phyloP scores from a whole-genome alignment of 192 early-diverging fungal genomes.

The Backusella parvicylindrica region DNA sequence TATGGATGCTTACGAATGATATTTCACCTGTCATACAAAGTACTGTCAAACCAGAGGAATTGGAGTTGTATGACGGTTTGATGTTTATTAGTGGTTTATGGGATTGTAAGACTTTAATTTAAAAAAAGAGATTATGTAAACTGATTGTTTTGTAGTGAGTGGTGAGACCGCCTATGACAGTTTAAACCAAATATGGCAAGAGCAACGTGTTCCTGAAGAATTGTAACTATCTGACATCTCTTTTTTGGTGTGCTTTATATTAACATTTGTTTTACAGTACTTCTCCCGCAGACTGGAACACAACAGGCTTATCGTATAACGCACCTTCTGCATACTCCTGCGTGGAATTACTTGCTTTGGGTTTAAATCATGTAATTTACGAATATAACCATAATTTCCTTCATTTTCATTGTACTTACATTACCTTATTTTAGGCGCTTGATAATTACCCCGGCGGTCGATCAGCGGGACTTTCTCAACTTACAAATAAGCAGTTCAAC shows the following conservation, averaged over 20 bases:
- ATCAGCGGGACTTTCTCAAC: not conserved
- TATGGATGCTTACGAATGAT: constrained; percentile 26
- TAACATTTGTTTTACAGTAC: not conserved
- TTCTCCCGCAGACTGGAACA: not conserved
- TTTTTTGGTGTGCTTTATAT: not conserved
- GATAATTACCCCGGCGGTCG: constrained; percentile 25
- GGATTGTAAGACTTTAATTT: constrained; percentile 14
- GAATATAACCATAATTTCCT: not conserved
- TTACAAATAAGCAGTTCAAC: constrained; percentile 10
- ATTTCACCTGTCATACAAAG: not conserved
- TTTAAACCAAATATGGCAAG: constrained; percentile 3
- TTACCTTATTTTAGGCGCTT: constrained; percentile 3
- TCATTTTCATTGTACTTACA: not conserved
- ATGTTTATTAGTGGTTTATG: constrained; percentile 31
- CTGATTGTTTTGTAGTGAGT: constrained; percentile 15
- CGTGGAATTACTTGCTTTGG: constrained; percentile 19
- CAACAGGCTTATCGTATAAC: constrained; percentile 18
- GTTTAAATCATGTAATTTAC: constrained; percentile 20
- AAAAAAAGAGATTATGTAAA: not conserved
- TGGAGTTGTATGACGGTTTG: constrained; percentile 15
- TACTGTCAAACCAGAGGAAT: not conserved
- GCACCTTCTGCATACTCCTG: constrained; percentile 26
- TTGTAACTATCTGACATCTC: constrained; percentile 11
- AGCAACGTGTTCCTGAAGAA: not conserved
- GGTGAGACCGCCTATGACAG: constrained; percentile 10